Percentiles rank a stretch among this genome's conserved stretches.
These are phyloP conservation scores for Santalum album DNA, from an alignment of 164 flowering plant species.

Conservation along the genomic window DNA sequence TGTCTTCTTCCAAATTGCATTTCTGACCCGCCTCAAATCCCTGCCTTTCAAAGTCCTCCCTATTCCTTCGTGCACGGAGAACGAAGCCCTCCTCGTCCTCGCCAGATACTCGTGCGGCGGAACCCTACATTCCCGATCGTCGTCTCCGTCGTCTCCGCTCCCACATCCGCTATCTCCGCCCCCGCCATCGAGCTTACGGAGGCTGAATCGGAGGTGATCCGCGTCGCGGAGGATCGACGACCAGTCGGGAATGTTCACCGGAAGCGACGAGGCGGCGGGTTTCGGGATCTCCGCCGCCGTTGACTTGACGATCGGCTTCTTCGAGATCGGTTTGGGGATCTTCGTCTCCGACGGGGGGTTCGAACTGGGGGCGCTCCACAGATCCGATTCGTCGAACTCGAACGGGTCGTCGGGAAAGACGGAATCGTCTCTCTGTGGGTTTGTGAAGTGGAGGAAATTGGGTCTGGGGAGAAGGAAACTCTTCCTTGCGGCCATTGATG, in stretches of 20 bases:
- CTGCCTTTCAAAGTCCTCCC: slow-evolving; percentile 45
- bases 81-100: slow-evolving; percentile 28
- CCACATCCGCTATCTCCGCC: slow-evolving; percentile 5
- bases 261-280: slow-evolving; percentile 19
- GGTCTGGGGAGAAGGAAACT: slow-evolving; percentile 7
- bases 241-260: slow-evolving; percentile 42
- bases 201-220: slow-evolving; percentile 1
- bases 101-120: slow-evolving; percentile 44
- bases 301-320: slow-evolving; percentile 7
- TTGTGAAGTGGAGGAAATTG: slow-evolving; percentile 10
- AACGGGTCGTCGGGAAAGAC: slow-evolving; percentile 6
- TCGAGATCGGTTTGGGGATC: slow-evolving; percentile 8
- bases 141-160: slow-evolving; percentile 9
- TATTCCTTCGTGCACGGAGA: slow-evolving; percentile 39
- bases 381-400: slow-evolving; percentile 30
- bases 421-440: background rate
- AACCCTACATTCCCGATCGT: slow-evolving; percentile 8
- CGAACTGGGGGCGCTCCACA: slow-evolving; percentile 7
- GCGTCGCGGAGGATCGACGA: slow-evolving; percentile 23
- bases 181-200: slow-evolving; percentile 3
- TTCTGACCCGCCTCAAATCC: slow-evolving; percentile 30
- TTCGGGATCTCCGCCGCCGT: background rate
- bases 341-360: slow-evolving; percentile 1
- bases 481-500: slow-evolving; percentile 28
- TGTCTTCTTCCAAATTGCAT: slow-evolving; percentile 34